Percentiles rank a stretch among this genome's conserved stretches.
phyloP scores from a whole-genome alignment of 2,329 filamentous ascomycete species.

The Tolypocladium tropicale region DNA sequence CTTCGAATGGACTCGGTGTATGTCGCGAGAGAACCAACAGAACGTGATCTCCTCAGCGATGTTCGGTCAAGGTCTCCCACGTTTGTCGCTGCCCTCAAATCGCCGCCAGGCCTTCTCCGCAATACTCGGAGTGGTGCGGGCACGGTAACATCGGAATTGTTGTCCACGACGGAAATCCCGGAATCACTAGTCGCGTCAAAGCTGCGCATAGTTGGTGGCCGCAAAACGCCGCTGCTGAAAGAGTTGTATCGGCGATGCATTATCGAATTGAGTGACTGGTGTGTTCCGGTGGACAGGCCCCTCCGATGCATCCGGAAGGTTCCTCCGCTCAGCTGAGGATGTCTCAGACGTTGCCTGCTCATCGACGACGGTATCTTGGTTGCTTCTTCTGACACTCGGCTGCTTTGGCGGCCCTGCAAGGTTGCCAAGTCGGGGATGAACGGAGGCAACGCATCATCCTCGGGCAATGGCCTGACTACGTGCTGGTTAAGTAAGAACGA shows the following conservation, averaged over 20 bases:
- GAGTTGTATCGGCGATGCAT: slow-evolving; percentile 48
- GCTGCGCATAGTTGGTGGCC: slow-evolving; percentile 43
- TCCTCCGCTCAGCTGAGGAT: slow-evolving; percentile 16
- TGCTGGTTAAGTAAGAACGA: slow-evolving; percentile 45
- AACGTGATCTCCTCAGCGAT: slow-evolving; percentile 41
- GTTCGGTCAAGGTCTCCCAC: slow-evolving; percentile 48
- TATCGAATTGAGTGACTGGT: slow-evolving; percentile 38
- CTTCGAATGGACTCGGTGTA: slow-evolving; percentile 51
- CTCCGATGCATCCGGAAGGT: slow-evolving; percentile 28
- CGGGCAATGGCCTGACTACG: slow-evolving; percentile 22
- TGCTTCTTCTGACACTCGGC: slow-evolving; percentile 21
- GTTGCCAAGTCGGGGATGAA: slow-evolving; percentile 37
- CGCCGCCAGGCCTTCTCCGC: slow-evolving; percentile 63
- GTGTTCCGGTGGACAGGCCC: slow-evolving; percentile 37
- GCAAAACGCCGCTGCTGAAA: slow-evolving; percentile 44
- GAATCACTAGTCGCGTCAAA: slow-evolving; percentile 52
- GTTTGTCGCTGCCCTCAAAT: slow-evolving; percentile 58
- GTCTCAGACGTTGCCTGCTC: slow-evolving; percentile 12
- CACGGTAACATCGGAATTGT: slow-evolving; percentile 26
- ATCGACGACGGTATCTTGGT: slow-evolving; percentile 19
- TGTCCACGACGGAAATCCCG: slow-evolving; percentile 35
- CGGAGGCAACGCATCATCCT: slow-evolving; percentile 32
- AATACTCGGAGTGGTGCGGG: slow-evolving; percentile 52
- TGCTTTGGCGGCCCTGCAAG: slow-evolving; percentile 17
- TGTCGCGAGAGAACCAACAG: slow-evolving; percentile 48